Conservation (phyloP, 2,329 filamentous ascomycete genomes). For the Fusarium aywerte region DNA sequence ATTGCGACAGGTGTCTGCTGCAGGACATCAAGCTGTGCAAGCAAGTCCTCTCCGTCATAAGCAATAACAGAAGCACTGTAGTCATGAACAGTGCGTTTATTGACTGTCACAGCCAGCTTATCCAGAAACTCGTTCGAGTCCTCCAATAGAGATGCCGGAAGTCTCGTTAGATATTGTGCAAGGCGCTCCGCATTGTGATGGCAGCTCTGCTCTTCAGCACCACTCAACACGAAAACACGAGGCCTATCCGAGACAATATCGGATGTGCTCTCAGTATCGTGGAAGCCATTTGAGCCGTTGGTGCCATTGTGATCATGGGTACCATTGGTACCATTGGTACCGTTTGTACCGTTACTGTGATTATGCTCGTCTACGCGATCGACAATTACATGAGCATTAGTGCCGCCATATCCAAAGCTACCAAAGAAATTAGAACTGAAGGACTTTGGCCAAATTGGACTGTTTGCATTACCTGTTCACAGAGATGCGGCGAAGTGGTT, state of each 20-base stretch:
- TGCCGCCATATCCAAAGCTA: constrained; percentile 46
- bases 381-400: constrained; percentile 46
- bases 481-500: constrained; percentile 1
- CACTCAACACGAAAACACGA: constrained; percentile 34
- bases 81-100: constrained; percentile 7
- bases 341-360: not conserved
- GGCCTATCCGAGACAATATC: not conserved
- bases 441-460: not conserved
- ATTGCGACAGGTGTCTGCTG: constrained; percentile 1
- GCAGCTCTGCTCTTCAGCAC: constrained; percentile 36
- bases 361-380: constrained; percentile 12
- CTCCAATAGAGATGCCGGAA: not conserved
- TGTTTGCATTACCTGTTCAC: constrained; percentile 20
- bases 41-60: constrained; percentile 22
- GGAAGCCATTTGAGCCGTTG: not conserved
- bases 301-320: not conserved
- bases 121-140: not conserved
- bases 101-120: not conserved
- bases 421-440: not conserved
- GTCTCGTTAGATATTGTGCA: not conserved
- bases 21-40: constrained; percentile 3
- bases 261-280: not conserved
- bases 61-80: constrained; percentile 31
- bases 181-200: not conserved
- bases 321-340: not conserved